phyloP scores from a whole-genome alignment of 371 early-diverging fungal species.

The Mucor mucedo region DNA sequence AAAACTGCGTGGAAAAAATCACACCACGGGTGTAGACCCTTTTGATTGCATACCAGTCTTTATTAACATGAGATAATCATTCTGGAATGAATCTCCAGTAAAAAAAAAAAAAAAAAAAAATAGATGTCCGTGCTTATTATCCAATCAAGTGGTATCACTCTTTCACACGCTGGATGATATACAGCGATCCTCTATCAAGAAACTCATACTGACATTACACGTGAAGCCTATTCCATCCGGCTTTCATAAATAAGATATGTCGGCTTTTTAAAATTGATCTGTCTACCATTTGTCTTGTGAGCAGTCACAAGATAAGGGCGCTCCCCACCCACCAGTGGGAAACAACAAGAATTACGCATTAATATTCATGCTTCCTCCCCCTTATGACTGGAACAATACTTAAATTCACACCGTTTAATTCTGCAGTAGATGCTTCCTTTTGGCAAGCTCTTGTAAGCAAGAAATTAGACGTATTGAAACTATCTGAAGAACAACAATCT shows the following conservation, averaged over 20 bases:
- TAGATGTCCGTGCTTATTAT: slow-evolving; percentile 10
- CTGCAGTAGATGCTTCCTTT: slow-evolving; percentile 88
- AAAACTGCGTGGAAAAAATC: no score
- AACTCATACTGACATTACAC: neutral
- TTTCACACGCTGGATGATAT: slow-evolving; percentile 4
- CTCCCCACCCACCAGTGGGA: no score
- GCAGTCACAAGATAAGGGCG: neutral
- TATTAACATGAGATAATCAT: slow-evolving; percentile 15
- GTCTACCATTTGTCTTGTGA: neutral
- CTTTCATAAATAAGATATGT: neutral
- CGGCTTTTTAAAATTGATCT: neutral
- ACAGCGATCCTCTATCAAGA: neutral
- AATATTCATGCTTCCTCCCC: neutral
- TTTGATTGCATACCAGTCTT: neutral
- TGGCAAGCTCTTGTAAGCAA: slow-evolving; percentile 84
- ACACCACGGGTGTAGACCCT: neutral
- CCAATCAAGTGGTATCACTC: slow-evolving; percentile 4
- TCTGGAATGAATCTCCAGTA: no score
- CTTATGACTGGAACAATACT: slow-evolving; percentile 51
- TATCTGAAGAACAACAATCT: slow-evolving; percentile 66
- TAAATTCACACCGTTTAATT: slow-evolving; percentile 83
- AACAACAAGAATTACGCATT: neutral
- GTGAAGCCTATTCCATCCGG: slow-evolving; percentile 1
- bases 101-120: neutral
- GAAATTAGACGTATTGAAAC: slow-evolving; percentile 81